A percentile compares a stretch with the other conserved stretches of the same genome.
Conservation (phyloP, 2,329 filamentous ascomycete genomes). For the Pyrenophora teres region DNA sequence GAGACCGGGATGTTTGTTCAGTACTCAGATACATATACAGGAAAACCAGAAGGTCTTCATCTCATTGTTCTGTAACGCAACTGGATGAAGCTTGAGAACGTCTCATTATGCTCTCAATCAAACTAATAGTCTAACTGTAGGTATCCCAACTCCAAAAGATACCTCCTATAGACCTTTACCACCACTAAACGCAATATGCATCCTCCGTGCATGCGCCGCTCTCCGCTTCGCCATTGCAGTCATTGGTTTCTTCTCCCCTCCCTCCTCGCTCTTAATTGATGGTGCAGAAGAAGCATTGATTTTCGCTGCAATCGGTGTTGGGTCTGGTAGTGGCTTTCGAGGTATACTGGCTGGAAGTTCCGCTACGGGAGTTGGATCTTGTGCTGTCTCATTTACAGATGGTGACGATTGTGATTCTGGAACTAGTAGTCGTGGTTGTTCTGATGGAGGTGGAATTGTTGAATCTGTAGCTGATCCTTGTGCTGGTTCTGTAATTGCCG, state of each 20-base stretch:
- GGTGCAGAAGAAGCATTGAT: not conserved
- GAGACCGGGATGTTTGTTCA: no score
- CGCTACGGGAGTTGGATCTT: not conserved
- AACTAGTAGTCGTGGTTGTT: no score
- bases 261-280: not conserved
- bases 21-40: no score
- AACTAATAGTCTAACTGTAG: no score
- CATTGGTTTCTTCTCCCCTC: constrained; percentile 13
- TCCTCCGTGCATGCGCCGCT: constrained; percentile 31
- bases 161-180: not conserved
- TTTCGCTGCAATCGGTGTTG: not conserved
- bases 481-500: not conserved
- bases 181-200: constrained; percentile 32
- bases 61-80: no score
- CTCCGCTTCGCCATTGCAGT: constrained; percentile 33
- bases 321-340: not conserved
- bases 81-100: no score
- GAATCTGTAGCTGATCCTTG: not conserved
- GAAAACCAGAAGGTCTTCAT: no score
- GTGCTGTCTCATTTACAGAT: not conserved
- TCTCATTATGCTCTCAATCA: no score
- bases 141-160: no score
- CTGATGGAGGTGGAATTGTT: not conserved
- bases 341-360: no score
- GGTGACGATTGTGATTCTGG: not conserved